These are phyloP conservation scores for Sporisorium exsertum DNA, from an alignment of 1,284 basidiomycete genomes.

Conservation along the genomic window DNA sequence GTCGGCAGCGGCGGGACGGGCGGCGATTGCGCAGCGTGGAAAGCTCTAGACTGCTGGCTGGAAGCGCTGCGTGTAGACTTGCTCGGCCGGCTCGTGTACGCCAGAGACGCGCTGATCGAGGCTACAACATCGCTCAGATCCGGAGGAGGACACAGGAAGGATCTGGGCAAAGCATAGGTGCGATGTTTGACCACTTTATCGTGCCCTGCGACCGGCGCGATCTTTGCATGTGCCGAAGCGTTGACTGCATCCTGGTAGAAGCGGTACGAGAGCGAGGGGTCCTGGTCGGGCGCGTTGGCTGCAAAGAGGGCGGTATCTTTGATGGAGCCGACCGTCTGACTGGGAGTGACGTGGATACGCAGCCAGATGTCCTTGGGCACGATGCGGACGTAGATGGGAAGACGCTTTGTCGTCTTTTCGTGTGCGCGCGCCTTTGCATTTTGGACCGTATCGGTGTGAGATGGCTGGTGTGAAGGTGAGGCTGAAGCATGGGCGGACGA, in stretches of 20 bases:
- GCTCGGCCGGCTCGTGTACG: neutral
- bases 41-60: neutral
- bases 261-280: constrained; percentile 36
- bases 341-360: constrained; percentile 44
- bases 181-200: constrained; percentile 34
- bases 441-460: neutral
- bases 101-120: constrained; percentile 8
- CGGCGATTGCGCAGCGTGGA: neutral
- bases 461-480: constrained; percentile 2
- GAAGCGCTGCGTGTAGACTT: neutral
- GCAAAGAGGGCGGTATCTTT: constrained; percentile 46
- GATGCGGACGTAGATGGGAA: constrained; percentile 57
- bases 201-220: constrained; percentile 28
- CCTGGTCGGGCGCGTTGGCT: constrained; percentile 38
- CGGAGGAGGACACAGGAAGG: constrained; percentile 23
- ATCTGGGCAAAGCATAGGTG: constrained; percentile 38
- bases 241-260: constrained; percentile 54
- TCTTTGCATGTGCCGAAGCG: constrained; percentile 31
- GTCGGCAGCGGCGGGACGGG: constrained; percentile 5
- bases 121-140: constrained; percentile 18
- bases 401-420: neutral
- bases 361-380: constrained; percentile 61
- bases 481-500: neutral
- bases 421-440: neutral
- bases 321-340: constrained; percentile 50